Base-by-base conservation (phyloP, 2,329 filamentous ascomycete species). In the Remersonia thermophila region DNA sequence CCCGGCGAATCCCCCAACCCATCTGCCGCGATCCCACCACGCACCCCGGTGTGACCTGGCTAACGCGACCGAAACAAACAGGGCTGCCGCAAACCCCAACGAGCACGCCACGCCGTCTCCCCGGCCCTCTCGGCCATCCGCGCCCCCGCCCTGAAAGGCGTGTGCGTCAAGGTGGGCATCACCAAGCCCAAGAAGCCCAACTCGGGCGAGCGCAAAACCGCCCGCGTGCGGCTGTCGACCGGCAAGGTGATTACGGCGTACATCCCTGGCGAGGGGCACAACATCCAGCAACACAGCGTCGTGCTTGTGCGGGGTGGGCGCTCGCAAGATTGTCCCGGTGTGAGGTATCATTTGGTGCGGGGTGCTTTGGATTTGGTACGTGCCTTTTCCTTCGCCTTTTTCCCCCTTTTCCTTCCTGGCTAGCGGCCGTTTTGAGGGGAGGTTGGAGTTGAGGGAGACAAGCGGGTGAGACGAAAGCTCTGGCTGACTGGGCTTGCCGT, bases 171-270 rank as follows among this genome's bases (percentile, higher is more conserved):
- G 57, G 91, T 96, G 42, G 86, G 84, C 53, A 83, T 87, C 50
- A 86, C 83, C 51, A 86, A 91, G 54, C 91, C 91, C 38, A 98
- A 98, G 77, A 98, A 98, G 65, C 91, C 91, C 47, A 98, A 98
- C 62, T 98, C 91, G 18, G 91, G 87, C 38, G 86, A 96, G 69
- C 72, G 91, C 45, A 98, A 98, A 69, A 91, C 85, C 39, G 89
- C 89, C 3, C 84, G 89, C 67, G 80, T 98, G 14, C 71, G 87
- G 49, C 66, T 98, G 56, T 91, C 83, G 41, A 87, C 76, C 45
- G 91, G 91, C 37, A 84, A 78, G 55, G 73, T 93, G 40, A 70
- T 98, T 44, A 94, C 85, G 40, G 84, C 83, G 17, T 96, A 95
- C 65, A 95, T 98, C 54, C 86, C 87, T 25, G 91, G 91, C 35